Evolutionary conservation across 768 basidiomycete genomes (phyloP).

Genomic region (Mrakia frigida): DNA sequence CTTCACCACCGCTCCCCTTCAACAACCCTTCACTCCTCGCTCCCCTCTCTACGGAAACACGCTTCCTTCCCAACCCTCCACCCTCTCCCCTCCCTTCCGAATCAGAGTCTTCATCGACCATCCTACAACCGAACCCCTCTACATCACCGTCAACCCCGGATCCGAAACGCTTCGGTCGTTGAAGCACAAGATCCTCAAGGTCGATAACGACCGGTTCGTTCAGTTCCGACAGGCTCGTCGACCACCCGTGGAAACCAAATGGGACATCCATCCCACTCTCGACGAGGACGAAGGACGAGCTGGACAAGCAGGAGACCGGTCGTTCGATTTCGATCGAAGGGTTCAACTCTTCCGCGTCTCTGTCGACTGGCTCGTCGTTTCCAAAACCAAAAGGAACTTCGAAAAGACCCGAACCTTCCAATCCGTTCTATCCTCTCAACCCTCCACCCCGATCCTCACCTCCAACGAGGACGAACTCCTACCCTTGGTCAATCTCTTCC

Average conservation of each 20-base stretch:
- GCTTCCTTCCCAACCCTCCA: not conserved
- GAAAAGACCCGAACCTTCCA: conserved; percentile 22
- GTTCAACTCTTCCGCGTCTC: conserved; percentile 18
- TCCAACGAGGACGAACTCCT: conserved; percentile 1
- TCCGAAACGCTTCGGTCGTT: conserved; percentile 27
- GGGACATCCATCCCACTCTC: conserved; percentile 22
- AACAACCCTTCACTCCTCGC: not conserved
- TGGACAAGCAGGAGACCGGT: not conserved
- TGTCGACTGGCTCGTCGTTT: conserved; percentile 27
- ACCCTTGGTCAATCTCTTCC: conserved; percentile 16
- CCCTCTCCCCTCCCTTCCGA: conserved; percentile 22
- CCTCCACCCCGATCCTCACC: conserved; percentile 21
- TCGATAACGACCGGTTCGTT: conserved; percentile 31
- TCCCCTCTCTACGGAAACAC: not conserved
- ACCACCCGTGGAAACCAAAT: conserved; percentile 26
- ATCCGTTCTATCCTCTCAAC: conserved; percentile 12
- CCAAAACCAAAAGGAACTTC: conserved; percentile 24
- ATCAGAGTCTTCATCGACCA: conserved; percentile 32
- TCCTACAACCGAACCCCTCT: conserved; percentile 32
- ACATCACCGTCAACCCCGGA: conserved; percentile 30
- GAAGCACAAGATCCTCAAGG: conserved; percentile 33
- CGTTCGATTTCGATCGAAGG: conserved; percentile 26
- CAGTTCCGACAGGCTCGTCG: conserved; percentile 25
- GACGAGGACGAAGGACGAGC: not conserved
- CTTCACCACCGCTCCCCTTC: not conserved